Conservation (phyloP, 163 green algal genomes). For the Scenedesmus sp. region DNA sequence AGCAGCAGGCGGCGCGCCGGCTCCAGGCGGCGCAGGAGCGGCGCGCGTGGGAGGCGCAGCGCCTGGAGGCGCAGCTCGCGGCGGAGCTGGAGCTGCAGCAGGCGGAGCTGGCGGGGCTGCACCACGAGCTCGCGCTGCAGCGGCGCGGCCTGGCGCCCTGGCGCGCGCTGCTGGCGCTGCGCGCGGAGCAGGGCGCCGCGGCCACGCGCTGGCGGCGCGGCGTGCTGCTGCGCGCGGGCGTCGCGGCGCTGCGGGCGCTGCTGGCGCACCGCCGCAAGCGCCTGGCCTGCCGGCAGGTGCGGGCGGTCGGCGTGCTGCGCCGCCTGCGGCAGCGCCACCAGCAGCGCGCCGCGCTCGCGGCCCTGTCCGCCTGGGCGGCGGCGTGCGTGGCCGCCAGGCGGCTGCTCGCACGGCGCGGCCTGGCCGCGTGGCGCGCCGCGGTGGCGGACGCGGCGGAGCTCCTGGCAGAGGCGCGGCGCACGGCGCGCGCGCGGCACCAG, state of each 20-base stretch:
- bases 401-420: neutral
- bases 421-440: neutral
- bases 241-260: neutral
- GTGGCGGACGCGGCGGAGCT: neutral
- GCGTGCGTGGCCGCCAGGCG: neutral
- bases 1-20: slow-evolving; percentile 20
- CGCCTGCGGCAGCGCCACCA: slow-evolving; percentile 7
- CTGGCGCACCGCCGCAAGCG: slow-evolving; percentile 10
- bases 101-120: slow-evolving; percentile 11
- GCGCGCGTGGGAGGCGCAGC: slow-evolving; percentile 1
- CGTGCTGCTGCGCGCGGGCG: neutral
- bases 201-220: neutral
- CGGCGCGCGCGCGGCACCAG: neutral
- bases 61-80: slow-evolving; percentile 16
- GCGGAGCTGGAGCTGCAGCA: slow-evolving; percentile 23
- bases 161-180: neutral
- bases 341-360: neutral
- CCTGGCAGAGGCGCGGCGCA: neutral
- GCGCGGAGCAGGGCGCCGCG: neutral
- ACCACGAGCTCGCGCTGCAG: slow-evolving; percentile 1
- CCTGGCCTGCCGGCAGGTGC: neutral
- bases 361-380: neutral
- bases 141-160: slow-evolving; percentile 22
- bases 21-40: neutral
- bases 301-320: neutral